Percentiles rank a stretch among this genome's conserved stretches.
phyloP scores from a whole-genome alignment of 1,284 basidiomycete species.

The Neonothopanus nambi region DNA sequence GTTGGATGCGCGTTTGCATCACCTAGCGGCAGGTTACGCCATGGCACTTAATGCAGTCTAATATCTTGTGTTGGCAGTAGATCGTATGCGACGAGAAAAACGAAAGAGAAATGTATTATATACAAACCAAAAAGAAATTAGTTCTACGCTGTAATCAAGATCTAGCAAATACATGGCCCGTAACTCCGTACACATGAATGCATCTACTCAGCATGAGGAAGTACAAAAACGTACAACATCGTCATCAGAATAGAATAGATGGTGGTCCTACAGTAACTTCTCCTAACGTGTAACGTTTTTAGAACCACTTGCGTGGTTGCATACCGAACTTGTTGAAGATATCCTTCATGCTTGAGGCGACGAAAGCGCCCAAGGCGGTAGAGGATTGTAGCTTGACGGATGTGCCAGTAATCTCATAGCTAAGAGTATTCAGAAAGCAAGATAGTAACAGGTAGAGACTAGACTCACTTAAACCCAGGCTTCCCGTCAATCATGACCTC shows the following conservation, averaged over 20 bases:
- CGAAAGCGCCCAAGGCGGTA: conserved; percentile 46
- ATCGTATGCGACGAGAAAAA: too few relatives aligned
- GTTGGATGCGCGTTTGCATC: conserved; percentile 75
- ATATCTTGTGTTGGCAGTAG: too few relatives aligned
- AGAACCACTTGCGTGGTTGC: conserved; percentile 56
- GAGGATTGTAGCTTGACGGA: conserved; percentile 46
- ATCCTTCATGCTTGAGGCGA: conserved; percentile 52
- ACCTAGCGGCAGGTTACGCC: conserved; percentile 72
- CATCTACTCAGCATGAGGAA: too few relatives aligned
- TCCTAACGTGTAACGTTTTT: conserved; percentile 14
- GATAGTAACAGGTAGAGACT: neutral
- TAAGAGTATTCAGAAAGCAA: conserved; percentile 20
- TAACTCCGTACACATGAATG: too few relatives aligned
- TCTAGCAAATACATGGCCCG: too few relatives aligned
- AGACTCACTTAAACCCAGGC: conserved; percentile 54
- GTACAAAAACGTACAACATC: too few relatives aligned
- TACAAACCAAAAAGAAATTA: neutral
- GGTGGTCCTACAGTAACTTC: too few relatives aligned
- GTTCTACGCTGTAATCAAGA: neutral
- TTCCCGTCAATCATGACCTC: conserved; percentile 69
- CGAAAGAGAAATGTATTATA: too few relatives aligned
- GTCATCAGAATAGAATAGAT: too few relatives aligned
- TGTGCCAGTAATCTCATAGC: conserved; percentile 47
- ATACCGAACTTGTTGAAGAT: conserved; percentile 57
- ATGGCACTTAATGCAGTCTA: conserved; percentile 39